Percentiles rank a stretch among this genome's conserved stretches.
phyloP scores from a whole-genome alignment of 441 rosid species.

The Aleurites moluccanus region DNA sequence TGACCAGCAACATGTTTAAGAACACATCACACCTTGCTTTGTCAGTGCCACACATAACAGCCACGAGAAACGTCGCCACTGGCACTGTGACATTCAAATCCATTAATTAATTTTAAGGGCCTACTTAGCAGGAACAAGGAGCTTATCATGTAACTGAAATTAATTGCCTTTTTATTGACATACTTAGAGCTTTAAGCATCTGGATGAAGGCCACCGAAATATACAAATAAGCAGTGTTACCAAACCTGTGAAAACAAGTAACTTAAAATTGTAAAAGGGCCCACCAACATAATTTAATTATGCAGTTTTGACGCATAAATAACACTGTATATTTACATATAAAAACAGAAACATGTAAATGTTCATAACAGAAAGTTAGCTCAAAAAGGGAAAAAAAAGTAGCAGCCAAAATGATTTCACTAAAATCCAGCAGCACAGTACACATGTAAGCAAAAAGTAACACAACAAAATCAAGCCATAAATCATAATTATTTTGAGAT shows the following conservation, averaged over 20 bases:
- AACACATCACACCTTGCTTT: slow-evolving; percentile 95
- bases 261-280: slow-evolving; percentile 13
- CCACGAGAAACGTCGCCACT: slow-evolving; percentile 92
- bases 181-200: slow-evolving; percentile 99
- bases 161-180: slow-evolving; percentile 32
- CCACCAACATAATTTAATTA: neutral
- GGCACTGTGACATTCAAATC: slow-evolving; percentile 77
- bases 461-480: no score
- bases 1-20: slow-evolving; percentile 98
- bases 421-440: neutral
- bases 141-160: slow-evolving; percentile 14
- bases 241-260: slow-evolving; percentile 64
- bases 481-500: no score
- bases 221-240: slow-evolving; percentile 94
- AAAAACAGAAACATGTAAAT: neutral
- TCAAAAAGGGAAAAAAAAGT: neutral
- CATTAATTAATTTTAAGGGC: slow-evolving; percentile 25
- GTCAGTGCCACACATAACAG: slow-evolving; percentile 97
- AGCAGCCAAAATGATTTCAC: neutral
- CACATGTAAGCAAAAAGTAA: neutral
- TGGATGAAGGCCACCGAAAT: slow-evolving; percentile 98
- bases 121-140: slow-evolving; percentile 22
- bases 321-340: neutral
- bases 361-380: neutral
- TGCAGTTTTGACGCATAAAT: neutral